Percentiles rank a stretch among this genome's conserved stretches.
These are phyloP conservation scores for Starmerella asiatica DNA, from an alignment of 805 yeast species.

Conservation along the genomic window DNA sequence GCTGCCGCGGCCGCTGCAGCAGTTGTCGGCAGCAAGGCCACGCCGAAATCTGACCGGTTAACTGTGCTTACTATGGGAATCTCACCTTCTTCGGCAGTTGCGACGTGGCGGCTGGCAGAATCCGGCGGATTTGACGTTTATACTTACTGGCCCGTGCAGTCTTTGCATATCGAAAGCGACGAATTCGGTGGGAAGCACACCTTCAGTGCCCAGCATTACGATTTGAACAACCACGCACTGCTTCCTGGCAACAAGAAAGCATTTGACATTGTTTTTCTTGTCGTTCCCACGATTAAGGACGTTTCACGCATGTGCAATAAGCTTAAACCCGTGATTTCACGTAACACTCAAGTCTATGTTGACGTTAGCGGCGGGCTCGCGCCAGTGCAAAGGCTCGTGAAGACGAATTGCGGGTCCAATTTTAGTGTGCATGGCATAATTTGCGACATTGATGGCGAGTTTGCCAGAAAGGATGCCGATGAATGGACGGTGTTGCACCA, in stretches of 20 bases:
- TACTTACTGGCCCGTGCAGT: slow-evolving; percentile 23
- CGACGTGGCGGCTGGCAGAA: slow-evolving; percentile 20
- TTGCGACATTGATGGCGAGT: slow-evolving; percentile 20
- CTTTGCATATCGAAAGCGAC: slow-evolving; percentile 16
- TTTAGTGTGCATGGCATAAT: slow-evolving; percentile 17
- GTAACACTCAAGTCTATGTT: slow-evolving; percentile 18
- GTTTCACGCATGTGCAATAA: slow-evolving; percentile 22
- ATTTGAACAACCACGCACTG: slow-evolving; percentile 10
- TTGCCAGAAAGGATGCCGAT: slow-evolving; percentile 1
- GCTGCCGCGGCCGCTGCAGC: background rate
- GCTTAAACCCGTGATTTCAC: slow-evolving; percentile 16
- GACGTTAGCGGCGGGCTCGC: slow-evolving; percentile 22
- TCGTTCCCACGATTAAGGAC: slow-evolving; percentile 20
- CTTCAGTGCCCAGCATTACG: slow-evolving; percentile 16
- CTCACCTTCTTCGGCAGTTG: slow-evolving; percentile 22
- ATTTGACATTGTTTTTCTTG: slow-evolving; percentile 17
- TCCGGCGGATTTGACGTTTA: slow-evolving; percentile 15
- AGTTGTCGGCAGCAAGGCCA: background rate
- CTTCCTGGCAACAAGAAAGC: slow-evolving; percentile 4
- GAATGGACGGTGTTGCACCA: slow-evolving; percentile 14
- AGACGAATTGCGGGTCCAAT: slow-evolving; percentile 13
- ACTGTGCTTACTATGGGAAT: slow-evolving; percentile 21
- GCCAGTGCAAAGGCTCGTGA: slow-evolving; percentile 20
- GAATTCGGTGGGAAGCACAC: slow-evolving; percentile 10
- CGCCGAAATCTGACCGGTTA: slow-evolving; percentile 5